phyloP scores from a whole-genome alignment of 352 stramenopile genomes.

The Globisporangium splendens region DNA sequence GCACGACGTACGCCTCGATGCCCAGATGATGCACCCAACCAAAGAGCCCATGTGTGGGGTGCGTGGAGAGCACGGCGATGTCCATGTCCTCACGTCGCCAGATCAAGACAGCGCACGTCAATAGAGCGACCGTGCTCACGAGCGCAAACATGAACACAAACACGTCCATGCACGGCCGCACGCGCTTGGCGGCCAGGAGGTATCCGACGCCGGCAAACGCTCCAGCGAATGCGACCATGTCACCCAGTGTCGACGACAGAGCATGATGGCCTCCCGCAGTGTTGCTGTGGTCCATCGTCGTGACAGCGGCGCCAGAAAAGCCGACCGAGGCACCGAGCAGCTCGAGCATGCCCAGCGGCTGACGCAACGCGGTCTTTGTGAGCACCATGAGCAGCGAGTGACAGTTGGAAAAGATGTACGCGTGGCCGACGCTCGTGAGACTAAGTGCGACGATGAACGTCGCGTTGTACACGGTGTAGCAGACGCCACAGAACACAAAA shows the following conservation, averaged over 20 bases:
- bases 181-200: constrained; percentile 37
- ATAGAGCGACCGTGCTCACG: constrained; percentile 24
- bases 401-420: constrained; percentile 56
- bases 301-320: constrained; percentile 39
- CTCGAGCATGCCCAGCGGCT: constrained; percentile 31
- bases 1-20: constrained; percentile 46
- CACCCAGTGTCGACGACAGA: constrained; percentile 17
- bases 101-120: constrained; percentile 31
- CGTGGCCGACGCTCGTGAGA: constrained; percentile 49
- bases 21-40: constrained; percentile 48
- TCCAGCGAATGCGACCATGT: constrained; percentile 52
- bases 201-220: constrained; percentile 48
- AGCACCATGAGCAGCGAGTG: constrained; percentile 53
- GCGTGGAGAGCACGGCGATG: constrained; percentile 6
- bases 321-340: constrained; percentile 35
- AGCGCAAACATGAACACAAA: constrained; percentile 43
- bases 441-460: constrained; percentile 48
- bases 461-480: constrained; percentile 45
- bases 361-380: constrained; percentile 36
- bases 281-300: constrained; percentile 25
- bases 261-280: neutral
- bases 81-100: constrained; percentile 10
- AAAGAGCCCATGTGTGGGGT: constrained; percentile 23
- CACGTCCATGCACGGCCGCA: constrained; percentile 33
- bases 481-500: constrained; percentile 22